phyloP scores from a whole-genome alignment of 306 rosid genomes.

The Rosa chinensis region DNA sequence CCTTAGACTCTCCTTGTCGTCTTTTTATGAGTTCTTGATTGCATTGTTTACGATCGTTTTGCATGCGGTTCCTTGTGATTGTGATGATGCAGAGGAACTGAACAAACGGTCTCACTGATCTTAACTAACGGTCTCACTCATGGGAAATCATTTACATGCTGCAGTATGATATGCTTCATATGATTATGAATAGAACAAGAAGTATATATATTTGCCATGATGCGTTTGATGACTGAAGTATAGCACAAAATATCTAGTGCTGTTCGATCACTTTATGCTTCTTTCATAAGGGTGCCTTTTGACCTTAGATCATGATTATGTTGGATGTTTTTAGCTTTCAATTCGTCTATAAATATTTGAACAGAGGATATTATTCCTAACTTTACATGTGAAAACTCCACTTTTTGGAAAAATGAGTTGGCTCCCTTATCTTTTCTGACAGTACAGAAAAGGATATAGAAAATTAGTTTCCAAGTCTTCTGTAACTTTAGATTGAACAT shows the following conservation, averaged over 20 bases:
- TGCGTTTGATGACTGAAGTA: background rate
- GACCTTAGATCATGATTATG: slow-evolving; percentile 1
- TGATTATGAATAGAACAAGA: background rate
- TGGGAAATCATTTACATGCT: background rate
- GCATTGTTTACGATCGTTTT: background rate
- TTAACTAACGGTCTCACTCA: background rate
- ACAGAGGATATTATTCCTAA: background rate
- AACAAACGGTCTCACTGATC: background rate
- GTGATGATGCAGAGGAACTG: background rate
- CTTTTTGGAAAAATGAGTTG: background rate
- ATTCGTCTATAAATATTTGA: background rate
- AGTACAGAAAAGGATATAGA: background rate
- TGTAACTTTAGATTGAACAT: background rate
- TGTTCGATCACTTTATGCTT: background rate
- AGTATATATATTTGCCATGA: background rate
- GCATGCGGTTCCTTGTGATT: background rate
- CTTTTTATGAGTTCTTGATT: background rate
- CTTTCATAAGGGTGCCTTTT: background rate
- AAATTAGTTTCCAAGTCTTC: background rate
- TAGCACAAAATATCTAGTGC: background rate
- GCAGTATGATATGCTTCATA: background rate
- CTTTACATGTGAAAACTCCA: background rate
- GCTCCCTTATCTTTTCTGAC: background rate
- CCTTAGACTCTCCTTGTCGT: background rate
- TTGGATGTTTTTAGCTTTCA: background rate